phyloP scores from a whole-genome alignment of 2,329 filamentous ascomycete genomes.

The Talaromyces albobiverticillius region DNA sequence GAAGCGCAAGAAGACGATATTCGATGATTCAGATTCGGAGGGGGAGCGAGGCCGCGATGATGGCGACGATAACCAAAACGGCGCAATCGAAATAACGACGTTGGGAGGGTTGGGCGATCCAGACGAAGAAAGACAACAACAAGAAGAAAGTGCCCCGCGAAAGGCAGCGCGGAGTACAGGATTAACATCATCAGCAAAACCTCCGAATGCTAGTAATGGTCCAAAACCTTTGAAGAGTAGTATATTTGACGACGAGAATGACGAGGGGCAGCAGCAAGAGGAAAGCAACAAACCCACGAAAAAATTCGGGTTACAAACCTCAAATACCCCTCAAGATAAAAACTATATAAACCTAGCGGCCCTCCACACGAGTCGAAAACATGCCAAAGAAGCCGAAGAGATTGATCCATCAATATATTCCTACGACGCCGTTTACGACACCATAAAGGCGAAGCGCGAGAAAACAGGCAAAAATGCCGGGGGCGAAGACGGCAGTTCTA shows the following conservation, averaged over 20 bases:
- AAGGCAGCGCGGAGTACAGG: constrained; percentile 5
- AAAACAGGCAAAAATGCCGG: constrained; percentile 23
- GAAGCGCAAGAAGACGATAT: constrained; percentile 49
- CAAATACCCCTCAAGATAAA: constrained; percentile 10
- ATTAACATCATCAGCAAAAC: constrained; percentile 32
- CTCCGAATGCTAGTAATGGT: constrained; percentile 28
- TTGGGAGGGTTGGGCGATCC: constrained; percentile 34
- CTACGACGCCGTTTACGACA: constrained; percentile 50
- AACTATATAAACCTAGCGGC: constrained; percentile 47
- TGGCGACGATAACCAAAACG: not conserved
- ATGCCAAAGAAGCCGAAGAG: constrained; percentile 41
- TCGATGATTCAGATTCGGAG: constrained; percentile 44
- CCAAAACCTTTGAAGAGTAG: constrained; percentile 33
- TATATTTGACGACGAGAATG: constrained; percentile 37
- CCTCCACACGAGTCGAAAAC: constrained; percentile 44
- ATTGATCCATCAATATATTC: constrained; percentile 49
- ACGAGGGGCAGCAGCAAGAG: constrained; percentile 26
- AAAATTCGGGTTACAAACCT: constrained; percentile 12
- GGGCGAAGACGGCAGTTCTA: constrained; percentile 40
- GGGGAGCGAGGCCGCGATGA: constrained; percentile 26
- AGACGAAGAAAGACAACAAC: constrained; percentile 4
- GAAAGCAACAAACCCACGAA: constrained; percentile 8
- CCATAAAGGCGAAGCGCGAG: constrained; percentile 39
- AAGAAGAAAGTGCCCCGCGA: constrained; percentile 2
- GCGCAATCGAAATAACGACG: constrained; percentile 34